Conservation (phyloP, 2,329 filamentous ascomycete genomes). For the Akanthomyces lecanii region DNA sequence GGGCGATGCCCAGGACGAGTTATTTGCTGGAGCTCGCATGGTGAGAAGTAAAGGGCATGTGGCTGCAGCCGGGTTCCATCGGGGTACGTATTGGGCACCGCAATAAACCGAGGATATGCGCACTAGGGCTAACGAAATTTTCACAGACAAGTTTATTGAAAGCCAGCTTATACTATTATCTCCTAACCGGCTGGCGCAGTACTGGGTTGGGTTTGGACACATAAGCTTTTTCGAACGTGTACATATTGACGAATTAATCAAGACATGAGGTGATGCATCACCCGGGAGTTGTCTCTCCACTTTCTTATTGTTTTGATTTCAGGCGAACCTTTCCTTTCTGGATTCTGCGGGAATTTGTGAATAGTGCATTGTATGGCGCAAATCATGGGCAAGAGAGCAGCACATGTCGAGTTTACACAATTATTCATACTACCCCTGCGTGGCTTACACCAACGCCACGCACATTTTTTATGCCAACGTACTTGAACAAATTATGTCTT, state of each 20-base stretch:
- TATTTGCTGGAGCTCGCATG: constrained; percentile 69
- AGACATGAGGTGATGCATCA: constrained; percentile 20
- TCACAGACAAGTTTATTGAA: constrained; percentile 66
- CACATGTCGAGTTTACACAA: neutral
- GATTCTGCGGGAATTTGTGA: neutral
- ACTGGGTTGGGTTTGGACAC: constrained; percentile 65
- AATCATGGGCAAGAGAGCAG: neutral
- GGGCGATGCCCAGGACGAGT: constrained; percentile 57
- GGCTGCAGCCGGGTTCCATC: constrained; percentile 64
- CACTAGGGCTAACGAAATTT: neutral
- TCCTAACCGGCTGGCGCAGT: constrained; percentile 71
- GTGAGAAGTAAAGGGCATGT: constrained; percentile 75
- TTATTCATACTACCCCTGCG: neutral
- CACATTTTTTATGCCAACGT: neutral
- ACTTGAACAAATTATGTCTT: neutral
- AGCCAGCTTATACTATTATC: constrained; percentile 76
- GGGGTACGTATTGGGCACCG: constrained; percentile 51
- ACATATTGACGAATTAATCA: constrained; percentile 50
- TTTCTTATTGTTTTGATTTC: neutral
- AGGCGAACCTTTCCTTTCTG: neutral
- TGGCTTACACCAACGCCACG: neutral
- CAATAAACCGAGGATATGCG: constrained; percentile 12
- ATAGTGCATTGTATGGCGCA: neutral
- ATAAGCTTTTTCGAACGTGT: constrained; percentile 60
- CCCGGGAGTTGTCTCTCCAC: neutral